Percentiles rank a stretch among this genome's conserved stretches.
phyloP scores from a whole-genome alignment of 1,284 basidiomycete genomes.

The Irpex rosettiformis region DNA sequence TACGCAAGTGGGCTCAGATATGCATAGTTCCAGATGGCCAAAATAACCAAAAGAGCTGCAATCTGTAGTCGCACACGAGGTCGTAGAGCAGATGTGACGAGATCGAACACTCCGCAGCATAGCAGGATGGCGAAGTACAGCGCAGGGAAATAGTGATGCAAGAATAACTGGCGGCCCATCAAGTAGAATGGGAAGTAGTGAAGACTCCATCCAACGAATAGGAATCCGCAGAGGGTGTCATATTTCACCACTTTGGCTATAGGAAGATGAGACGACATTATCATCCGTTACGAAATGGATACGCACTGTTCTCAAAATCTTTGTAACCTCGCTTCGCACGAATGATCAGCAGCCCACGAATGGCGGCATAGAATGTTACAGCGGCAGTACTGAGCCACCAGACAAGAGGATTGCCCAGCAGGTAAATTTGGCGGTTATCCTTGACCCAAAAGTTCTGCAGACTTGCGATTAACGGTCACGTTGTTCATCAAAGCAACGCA shows the following conservation, averaged over 20 bases:
- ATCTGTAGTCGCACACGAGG: constrained; percentile 80
- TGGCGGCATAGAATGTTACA: constrained; percentile 62
- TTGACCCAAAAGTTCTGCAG: constrained; percentile 95
- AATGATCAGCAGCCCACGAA: constrained; percentile 79
- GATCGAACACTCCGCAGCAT: constrained; percentile 79
- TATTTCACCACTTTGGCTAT: constrained; percentile 89
- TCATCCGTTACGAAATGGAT: background rate
- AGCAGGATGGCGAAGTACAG: constrained; percentile 92
- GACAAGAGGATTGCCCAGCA: constrained; percentile 91
- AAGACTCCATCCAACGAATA: constrained; percentile 89
- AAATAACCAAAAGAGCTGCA: constrained; percentile 65
- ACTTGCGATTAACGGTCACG: constrained; percentile 1
- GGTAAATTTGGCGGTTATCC: constrained; percentile 92
- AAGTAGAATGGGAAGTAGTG: constrained; percentile 97
- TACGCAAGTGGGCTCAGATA: constrained; percentile 86
- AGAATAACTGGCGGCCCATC: constrained; percentile 94
- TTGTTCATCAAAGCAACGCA: background rate
- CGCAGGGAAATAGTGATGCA: constrained; percentile 97
- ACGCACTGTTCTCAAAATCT: constrained; percentile 88
- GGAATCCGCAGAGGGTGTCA: constrained; percentile 87
- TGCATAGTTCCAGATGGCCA: constrained; percentile 78
- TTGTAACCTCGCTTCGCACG: constrained; percentile 88
- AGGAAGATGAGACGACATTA: background rate
- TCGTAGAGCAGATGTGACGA: constrained; percentile 75
- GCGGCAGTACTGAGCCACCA: constrained; percentile 86